Evolutionary conservation across 2,329 filamentous ascomycete species (phyloP), one percentile per base, ranked within the genome.

Genomic region (Fusarium zealandicum): DNA sequence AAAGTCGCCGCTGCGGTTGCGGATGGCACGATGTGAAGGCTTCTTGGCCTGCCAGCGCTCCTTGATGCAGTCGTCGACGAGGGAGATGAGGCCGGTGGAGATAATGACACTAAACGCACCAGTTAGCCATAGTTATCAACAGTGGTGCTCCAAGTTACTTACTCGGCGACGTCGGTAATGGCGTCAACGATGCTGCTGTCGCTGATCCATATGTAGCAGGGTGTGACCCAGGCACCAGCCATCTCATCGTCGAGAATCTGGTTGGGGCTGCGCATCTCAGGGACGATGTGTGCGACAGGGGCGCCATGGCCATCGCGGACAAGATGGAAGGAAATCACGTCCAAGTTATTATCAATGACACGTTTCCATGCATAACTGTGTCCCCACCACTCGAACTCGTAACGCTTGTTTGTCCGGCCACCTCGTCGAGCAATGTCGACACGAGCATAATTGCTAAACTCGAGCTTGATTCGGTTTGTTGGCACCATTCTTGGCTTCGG

Each of bases 381-480:
- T 20, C 91, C 92, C 95, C 95, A 98, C 80, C 96, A 96, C 70
- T 93, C 89, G 68, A 96, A 97, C 49, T 92, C 90, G 72, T 97
- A 98, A 57, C 86, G 84, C 75, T 92, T 93, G 59, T 81, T 81
- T 31, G 81, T 78, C 62, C 85, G 87, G 46, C 81, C 81, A 37
- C 81, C 78, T 63, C 85, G 87, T 43, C 90, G 85, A 63, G 84
- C 86, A 43, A 99, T 77, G 61, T 96, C 90, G 33, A 98, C 86
- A 66, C 95, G 92, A 2, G 93, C 93, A 72, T 99, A 99, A 77
- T 98, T 99, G 63, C 92, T 96, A 72, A 97, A 99, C 72, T 98
- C 93, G 28, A 99, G 83, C 75, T 92, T 90, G 72, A 93, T 90
- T 30, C 83, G 88, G 72, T 96, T 92, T 52, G 88, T 90, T 14